phyloP scores from a whole-genome alignment of 2,329 filamentous ascomycete species.

The Bipolaris bicolor region DNA sequence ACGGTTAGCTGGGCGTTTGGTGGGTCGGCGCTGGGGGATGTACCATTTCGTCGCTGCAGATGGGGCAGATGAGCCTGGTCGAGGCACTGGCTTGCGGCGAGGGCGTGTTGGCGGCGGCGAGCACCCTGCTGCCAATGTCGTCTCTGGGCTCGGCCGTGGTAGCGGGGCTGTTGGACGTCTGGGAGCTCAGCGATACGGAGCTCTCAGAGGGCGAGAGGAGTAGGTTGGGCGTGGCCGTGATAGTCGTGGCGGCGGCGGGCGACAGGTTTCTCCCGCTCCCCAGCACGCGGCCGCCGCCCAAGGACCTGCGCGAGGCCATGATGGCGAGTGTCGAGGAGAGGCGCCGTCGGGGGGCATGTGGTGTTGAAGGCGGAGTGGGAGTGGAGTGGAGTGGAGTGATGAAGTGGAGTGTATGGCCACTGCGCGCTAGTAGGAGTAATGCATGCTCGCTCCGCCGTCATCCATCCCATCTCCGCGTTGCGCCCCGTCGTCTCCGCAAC shows the following conservation, averaged over 20 bases:
- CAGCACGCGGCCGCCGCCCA: constrained; percentile 90
- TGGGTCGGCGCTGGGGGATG: constrained; percentile 30
- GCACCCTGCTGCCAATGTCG: constrained; percentile 82
- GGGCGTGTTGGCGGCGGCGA: constrained; percentile 65
- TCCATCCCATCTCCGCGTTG: constrained; percentile 33
- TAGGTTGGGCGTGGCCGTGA: too few species aligned
- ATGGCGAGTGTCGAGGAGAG: constrained; percentile 28
- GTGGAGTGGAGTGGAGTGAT: neutral
- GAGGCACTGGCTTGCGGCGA: constrained; percentile 62
- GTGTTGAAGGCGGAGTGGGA: constrained; percentile 1
- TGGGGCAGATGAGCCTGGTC: constrained; percentile 85
- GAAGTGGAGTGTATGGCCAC: neutral
- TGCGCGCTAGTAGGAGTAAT: neutral
- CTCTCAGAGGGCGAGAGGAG: constrained; percentile 68
- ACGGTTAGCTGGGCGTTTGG: constrained; percentile 29
- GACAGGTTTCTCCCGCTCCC: constrained; percentile 85
- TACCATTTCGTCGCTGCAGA: constrained; percentile 98
- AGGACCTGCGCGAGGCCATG: constrained; percentile 62
- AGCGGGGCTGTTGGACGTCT: constrained; percentile 73
- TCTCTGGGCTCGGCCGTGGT: constrained; percentile 70
- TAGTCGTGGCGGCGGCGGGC: constrained; percentile 52
- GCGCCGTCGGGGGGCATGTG: constrained; percentile 18
- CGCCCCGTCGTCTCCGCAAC: constrained; percentile 25
- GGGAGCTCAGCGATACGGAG: constrained; percentile 78
- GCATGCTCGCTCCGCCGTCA: too few species aligned